These are phyloP conservation scores for Cutaneotrichosporon curvatum DNA, from an alignment of 1,284 basidiomycete species.

Conservation along the genomic window DNA sequence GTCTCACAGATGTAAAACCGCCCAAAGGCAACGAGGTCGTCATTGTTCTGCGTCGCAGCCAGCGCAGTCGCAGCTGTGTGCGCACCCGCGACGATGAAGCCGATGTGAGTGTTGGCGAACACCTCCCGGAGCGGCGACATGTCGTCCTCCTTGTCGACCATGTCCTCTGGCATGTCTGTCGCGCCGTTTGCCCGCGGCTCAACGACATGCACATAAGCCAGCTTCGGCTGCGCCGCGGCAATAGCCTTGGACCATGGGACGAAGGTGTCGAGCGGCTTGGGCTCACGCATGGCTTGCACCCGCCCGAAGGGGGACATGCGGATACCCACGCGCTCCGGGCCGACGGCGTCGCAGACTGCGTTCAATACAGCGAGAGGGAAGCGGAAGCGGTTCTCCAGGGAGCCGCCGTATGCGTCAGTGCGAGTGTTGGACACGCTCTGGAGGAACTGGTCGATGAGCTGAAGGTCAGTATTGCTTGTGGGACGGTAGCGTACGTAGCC, in stretches of 20 bases:
- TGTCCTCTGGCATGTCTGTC: constrained; percentile 17
- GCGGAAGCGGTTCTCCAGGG: constrained; percentile 52
- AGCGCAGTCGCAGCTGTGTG: constrained; percentile 32
- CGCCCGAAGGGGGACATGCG: constrained; percentile 54
- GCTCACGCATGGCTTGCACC: constrained; percentile 44
- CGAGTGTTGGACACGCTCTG: constrained; percentile 52
- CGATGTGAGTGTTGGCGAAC: constrained; percentile 18
- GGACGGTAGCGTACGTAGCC: constrained; percentile 12
- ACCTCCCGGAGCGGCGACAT: constrained; percentile 22
- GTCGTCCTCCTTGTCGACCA: constrained; percentile 15
- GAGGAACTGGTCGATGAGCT: constrained; percentile 53
- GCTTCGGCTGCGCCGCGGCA: constrained; percentile 47
- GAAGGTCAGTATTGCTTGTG: constrained; percentile 3
- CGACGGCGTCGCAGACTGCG: constrained; percentile 51
- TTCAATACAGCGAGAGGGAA: constrained; percentile 54
- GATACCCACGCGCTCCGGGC: constrained; percentile 50
- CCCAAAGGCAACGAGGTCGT: constrained; percentile 50
- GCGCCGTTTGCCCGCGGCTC: constrained; percentile 46
- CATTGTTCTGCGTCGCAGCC: constrained; percentile 36
- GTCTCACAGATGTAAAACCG: constrained; percentile 49
- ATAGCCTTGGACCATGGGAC: constrained; percentile 25
- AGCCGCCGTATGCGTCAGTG: constrained; percentile 57
- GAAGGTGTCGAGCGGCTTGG: constrained; percentile 33
- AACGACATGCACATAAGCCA: constrained; percentile 57
- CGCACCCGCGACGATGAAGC: constrained; percentile 53